A percentile compares a stretch with the other conserved stretches of the same genome.
Evolutionary conservation across 345 rosid genomes (phyloP).

Genomic region (Boechera stricta): DNA sequence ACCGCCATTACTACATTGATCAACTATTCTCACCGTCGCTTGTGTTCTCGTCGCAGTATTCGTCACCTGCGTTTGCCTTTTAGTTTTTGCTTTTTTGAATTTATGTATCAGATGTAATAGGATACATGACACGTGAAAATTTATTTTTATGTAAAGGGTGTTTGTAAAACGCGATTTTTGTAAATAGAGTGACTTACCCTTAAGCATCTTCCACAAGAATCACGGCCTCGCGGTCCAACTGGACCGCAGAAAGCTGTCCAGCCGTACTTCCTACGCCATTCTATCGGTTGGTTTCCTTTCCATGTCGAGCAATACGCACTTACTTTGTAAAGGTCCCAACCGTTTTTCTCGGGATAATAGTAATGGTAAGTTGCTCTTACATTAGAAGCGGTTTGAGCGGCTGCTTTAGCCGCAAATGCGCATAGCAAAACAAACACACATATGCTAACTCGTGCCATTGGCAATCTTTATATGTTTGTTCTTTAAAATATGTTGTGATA

Average conservation of each 20-base stretch:
- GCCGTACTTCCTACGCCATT: conserved; percentile 56
- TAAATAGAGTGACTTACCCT: conserved; percentile 36
- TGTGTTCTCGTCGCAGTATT: conserved; percentile 55
- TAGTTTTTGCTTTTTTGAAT: not conserved
- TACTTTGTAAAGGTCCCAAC: conserved; percentile 55
- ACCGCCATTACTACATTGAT: conserved; percentile 60
- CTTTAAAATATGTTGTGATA: not conserved
- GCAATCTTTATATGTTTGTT: conserved; percentile 2
- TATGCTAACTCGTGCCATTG: conserved; percentile 20
- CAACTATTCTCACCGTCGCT: conserved; percentile 54
- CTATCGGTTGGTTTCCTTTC: conserved; percentile 56
- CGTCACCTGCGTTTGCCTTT: conserved; percentile 47
- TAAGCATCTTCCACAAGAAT: conserved; percentile 58
- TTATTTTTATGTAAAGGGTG: not conserved
- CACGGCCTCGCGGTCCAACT: conserved; percentile 56
- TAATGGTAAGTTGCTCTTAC: conserved; percentile 52
- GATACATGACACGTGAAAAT: not conserved
- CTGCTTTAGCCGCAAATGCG: conserved; percentile 37
- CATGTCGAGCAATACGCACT: conserved; percentile 62
- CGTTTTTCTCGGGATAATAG: conserved; percentile 52
- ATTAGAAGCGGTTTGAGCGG: conserved; percentile 52
- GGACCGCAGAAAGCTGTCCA: conserved; percentile 73
- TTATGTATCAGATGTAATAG: not conserved
- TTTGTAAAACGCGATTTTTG: not conserved
- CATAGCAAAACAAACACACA: conserved; percentile 32